Evolutionary conservation across 257 asterid species (phyloP).

Genomic region (Orobanche coerulescens): DNA sequence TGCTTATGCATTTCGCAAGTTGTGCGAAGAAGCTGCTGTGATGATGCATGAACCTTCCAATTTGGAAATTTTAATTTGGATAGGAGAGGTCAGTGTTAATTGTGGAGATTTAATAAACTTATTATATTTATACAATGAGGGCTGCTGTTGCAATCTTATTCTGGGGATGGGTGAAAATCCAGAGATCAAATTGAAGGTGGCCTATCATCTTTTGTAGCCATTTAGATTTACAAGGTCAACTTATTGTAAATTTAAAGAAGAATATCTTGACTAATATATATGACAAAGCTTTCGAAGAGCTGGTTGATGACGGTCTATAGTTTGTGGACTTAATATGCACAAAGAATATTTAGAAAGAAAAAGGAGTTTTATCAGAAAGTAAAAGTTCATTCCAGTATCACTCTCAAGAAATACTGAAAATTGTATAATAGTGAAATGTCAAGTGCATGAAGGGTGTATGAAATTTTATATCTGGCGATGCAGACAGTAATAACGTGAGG

Average conservation of each 20-base stretch:
- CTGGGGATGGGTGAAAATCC: too few relatives aligned
- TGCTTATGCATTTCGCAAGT: slow-evolving; percentile 68
- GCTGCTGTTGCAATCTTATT: slow-evolving; percentile 19
- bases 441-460: background rate
- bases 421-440: background rate
- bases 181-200: background rate
- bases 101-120: slow-evolving; percentile 2
- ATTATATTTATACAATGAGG: background rate
- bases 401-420: slow-evolving; percentile 7
- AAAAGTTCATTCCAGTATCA: background rate
- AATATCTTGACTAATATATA: slow-evolving; percentile 4
- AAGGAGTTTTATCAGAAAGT: background rate
- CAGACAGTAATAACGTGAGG: background rate
- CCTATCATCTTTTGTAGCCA: background rate
- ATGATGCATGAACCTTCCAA: slow-evolving; percentile 60
- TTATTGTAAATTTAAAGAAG: background rate
- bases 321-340: slow-evolving; percentile 3
- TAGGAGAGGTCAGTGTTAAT: slow-evolving; percentile 71
- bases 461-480: background rate
- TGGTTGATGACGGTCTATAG: background rate
- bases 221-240: background rate
- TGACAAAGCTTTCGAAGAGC: background rate
- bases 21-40: slow-evolving; percentile 68
- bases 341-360: background rate
- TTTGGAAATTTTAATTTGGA: slow-evolving; percentile 85